Evolutionary conservation across 352 stramenopile species (phyloP).

Genomic region (Globisporangium radiosum): DNA sequence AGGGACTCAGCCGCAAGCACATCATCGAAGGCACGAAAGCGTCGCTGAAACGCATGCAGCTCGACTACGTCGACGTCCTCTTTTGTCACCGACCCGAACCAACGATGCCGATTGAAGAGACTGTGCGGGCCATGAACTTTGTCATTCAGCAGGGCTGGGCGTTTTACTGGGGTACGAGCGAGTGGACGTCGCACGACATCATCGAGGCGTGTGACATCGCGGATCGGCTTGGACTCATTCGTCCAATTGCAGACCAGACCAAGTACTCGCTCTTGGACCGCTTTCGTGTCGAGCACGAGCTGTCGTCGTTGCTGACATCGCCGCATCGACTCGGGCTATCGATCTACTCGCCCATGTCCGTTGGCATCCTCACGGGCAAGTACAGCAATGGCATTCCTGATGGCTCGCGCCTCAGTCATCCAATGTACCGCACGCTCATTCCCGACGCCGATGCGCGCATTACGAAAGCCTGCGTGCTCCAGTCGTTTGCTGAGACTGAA

Average conservation of each 20-base stretch:
- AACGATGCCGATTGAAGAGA: too few relatives aligned
- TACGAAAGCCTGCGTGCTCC: slow-evolving; percentile 13
- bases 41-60: too few relatives aligned
- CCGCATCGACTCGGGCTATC: slow-evolving; percentile 29
- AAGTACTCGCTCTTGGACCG: slow-evolving; percentile 58
- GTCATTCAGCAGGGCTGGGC: too few relatives aligned
- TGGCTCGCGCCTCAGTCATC: slow-evolving; percentile 19
- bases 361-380: slow-evolving; percentile 51
- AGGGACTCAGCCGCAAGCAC: slow-evolving; percentile 31
- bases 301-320: slow-evolving; percentile 4
- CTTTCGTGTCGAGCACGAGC: slow-evolving; percentile 46
- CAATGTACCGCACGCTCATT: slow-evolving; percentile 6
- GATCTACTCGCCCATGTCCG: slow-evolving; percentile 36
- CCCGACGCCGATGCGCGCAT: slow-evolving; percentile 13
- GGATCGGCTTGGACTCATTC: slow-evolving; percentile 17
- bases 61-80: too few relatives aligned
- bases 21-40: slow-evolving; percentile 36
- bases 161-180: too few relatives aligned
- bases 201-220: slow-evolving; percentile 24
- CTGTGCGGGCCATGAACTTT: too few relatives aligned
- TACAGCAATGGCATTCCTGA: slow-evolving; percentile 27
- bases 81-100: too few relatives aligned
- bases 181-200: too few relatives aligned
- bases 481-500: slow-evolving; percentile 17
- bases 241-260: slow-evolving; percentile 37